Evolutionary conservation across 345 rosid genomes (phyloP).

Genomic region (Nephelium lappaceum): DNA sequence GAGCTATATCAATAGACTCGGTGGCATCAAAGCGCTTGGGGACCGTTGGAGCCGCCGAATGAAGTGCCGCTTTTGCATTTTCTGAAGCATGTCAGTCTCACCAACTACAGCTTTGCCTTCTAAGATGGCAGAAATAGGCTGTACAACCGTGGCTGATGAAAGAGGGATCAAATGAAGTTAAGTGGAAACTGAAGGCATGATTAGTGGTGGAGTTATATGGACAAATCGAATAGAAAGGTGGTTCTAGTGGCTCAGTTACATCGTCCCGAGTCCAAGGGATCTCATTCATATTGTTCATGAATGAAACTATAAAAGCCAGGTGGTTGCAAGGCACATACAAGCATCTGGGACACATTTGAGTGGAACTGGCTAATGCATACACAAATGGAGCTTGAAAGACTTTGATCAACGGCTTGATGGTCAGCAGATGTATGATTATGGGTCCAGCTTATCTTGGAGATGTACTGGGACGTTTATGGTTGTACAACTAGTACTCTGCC

Average conservation of each 20-base stretch:
- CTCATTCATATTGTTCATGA: not conserved
- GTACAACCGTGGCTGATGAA: not conserved
- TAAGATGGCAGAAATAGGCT: constrained; percentile 11
- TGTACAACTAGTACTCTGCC: constrained; percentile 6
- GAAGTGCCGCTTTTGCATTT: constrained; percentile 32
- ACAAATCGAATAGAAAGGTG: not conserved
- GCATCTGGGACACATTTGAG: not conserved
- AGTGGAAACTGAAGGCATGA: not conserved
- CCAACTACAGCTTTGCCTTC: constrained; percentile 30
- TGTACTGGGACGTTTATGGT: constrained; percentile 25
- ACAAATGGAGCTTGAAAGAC: not conserved
- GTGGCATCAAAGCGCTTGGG: constrained; percentile 31
- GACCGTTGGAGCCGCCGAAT: constrained; percentile 32
- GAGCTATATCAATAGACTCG: constrained; percentile 34
- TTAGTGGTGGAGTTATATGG: constrained; percentile 5
- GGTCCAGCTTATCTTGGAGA: constrained; percentile 32
- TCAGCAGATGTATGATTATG: not conserved
- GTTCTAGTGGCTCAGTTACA: not conserved
- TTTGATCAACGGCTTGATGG: constrained; percentile 9
- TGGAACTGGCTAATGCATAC: not conserved
- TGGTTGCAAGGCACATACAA: not conserved
- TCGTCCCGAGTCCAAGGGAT: not conserved
- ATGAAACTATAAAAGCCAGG: not conserved
- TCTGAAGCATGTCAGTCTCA: constrained; percentile 27
- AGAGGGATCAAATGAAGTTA: not conserved